Evolutionary conservation across 352 stramenopile genomes (phyloP), one percentile per base, ranked within the genome.

Genomic region (Globisporangium nunn): DNA sequence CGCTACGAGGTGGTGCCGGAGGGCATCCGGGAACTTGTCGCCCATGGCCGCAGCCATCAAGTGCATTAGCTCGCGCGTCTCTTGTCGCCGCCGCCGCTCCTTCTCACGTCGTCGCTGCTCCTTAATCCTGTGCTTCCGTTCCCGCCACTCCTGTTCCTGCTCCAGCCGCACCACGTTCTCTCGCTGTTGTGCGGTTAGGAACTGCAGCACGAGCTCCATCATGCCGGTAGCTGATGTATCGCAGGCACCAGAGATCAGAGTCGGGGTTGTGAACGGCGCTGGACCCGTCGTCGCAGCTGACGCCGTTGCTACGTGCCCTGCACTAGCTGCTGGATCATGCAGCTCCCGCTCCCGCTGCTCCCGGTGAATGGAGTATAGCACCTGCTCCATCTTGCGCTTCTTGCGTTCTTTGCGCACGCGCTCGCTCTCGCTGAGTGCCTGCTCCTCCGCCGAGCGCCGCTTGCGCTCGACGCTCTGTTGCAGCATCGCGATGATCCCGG

Each of bases 381-480:
- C 68, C 44, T 80, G 72, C 61, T 85, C 74, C 72, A 80, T 78
- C 55, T 81, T 81, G 28, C 70, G 63, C 61, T 85, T 85, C 62
- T 85, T 85, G 35, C 74, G 67, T 51, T 85, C 74, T 33, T 71
- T 81, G 2, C 74, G 67, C 29, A 85, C 74, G 40, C 74, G 74
- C 54, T 70, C 72, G 54, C 70, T 85, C 56, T 85, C 74, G 44
- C 73, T 77, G 50, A 81, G 54, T 56, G 72, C 62, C 46, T 75
- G 67, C 61, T 79, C 71, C 40, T 81, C 74, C 12, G 74, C 64
- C 14, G 65, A 75, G 6, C 74, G 67, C 1, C 66, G 62, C 59
- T 81, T 81, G 56, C 70, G 70, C 30, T 81, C 74, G 43, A 82
- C 70, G 54, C 74, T 85, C 40, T 78, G 72, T 59, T 74, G 71